Conservation (phyloP, 129 eudicot species). For the Sambucus nigra region DNA sequence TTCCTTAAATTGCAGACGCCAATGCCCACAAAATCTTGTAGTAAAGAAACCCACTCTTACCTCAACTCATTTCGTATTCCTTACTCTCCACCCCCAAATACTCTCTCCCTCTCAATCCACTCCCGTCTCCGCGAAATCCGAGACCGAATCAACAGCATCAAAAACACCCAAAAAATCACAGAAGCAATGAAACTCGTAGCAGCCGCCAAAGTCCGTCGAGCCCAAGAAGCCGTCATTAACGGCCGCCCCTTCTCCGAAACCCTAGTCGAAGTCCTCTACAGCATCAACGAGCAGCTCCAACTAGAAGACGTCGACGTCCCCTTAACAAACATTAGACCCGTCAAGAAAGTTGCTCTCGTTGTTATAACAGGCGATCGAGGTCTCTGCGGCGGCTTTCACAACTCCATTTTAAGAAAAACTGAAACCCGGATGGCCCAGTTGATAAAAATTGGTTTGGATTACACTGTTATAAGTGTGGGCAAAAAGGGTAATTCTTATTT, state of each 20-base stretch:
- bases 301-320: constrained; percentile 62
- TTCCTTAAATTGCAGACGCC: constrained; percentile 6
- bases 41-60: constrained; percentile 1
- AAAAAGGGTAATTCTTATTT: constrained; percentile 77
- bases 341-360: constrained; percentile 67
- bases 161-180: constrained; percentile 71
- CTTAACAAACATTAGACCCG: constrained; percentile 50
- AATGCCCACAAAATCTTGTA: constrained; percentile 8
- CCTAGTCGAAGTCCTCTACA: constrained; percentile 50
- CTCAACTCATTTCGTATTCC: constrained; percentile 7
- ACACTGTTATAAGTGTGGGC: constrained; percentile 59
- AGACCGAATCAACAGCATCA: constrained; percentile 50
- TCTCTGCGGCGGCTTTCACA: constrained; percentile 83
- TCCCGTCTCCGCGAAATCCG: constrained; percentile 54
- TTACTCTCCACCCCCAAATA: not conserved
- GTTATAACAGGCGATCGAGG: constrained; percentile 73
- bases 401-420: constrained; percentile 39
- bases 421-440: constrained; percentile 52
- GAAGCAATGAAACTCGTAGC: constrained; percentile 95
- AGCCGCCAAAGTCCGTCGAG: constrained; percentile 73
- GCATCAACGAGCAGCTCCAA: constrained; percentile 59
- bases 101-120: constrained; percentile 16
- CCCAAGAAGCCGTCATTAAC: constrained; percentile 73
- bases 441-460: constrained; percentile 48
- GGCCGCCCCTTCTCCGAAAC: constrained; percentile 72